A percentile compares a stretch with the other conserved stretches of the same genome.
Conservation (phyloP, 177 flowering plant species). For the Vitis hybrid region DNA sequence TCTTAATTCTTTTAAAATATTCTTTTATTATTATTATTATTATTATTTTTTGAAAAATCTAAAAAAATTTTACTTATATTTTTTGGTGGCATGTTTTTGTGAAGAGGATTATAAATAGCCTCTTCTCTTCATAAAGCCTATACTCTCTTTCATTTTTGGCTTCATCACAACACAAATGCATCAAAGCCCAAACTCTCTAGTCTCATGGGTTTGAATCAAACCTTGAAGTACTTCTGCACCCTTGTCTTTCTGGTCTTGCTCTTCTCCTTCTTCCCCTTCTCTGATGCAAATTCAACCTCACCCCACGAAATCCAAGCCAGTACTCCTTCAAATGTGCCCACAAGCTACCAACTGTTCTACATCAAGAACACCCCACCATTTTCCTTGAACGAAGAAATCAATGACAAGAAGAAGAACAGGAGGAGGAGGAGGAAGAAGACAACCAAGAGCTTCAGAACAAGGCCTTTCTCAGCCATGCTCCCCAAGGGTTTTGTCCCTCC, state of each 20-base stretch:
- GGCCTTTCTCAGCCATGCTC: constrained; percentile 58
- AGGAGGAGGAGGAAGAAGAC: constrained; percentile 12
- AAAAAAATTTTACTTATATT: too few species aligned
- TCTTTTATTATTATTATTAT: too few species aligned
- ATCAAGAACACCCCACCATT: constrained; percentile 40
- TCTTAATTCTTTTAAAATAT: too few species aligned
- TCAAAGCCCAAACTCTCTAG: background rate
- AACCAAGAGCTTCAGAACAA: constrained; percentile 13
- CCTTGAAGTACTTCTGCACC: background rate
- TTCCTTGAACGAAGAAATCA: constrained; percentile 16
- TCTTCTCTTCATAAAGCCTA: too few species aligned
- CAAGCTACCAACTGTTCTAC: constrained; percentile 17
- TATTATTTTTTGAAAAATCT: too few species aligned
- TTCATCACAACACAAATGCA: background rate
- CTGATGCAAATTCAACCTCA: background rate
- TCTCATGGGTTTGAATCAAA: constrained; percentile 16
- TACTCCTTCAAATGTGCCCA: background rate
- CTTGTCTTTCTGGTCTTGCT: constrained; percentile 13
- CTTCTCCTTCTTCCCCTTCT: constrained; percentile 3
- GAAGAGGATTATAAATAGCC: too few species aligned
- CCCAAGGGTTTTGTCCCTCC: constrained; percentile 72
- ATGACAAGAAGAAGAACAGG: background rate
- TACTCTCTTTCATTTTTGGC: too few species aligned
- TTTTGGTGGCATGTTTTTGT: too few species aligned
- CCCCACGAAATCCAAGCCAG: constrained; percentile 3